These are phyloP conservation scores for Penicillium malachiteum DNA, from an alignment of 495 filamentous ascomycete genomes.

Conservation along the genomic window DNA sequence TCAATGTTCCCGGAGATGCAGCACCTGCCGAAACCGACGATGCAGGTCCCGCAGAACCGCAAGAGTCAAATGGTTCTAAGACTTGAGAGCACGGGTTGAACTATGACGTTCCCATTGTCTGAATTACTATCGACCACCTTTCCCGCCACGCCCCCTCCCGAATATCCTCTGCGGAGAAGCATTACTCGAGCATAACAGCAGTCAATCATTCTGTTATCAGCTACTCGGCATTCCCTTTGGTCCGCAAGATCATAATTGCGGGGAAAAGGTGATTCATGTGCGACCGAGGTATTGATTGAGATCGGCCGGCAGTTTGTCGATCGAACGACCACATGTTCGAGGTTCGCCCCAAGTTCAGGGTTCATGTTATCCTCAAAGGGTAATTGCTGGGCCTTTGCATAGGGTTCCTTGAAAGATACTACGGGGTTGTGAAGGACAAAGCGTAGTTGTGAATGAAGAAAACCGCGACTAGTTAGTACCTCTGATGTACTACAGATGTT, in stretches of 20 bases:
- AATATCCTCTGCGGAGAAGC: no score
- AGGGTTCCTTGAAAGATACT: slow-evolving; percentile 1
- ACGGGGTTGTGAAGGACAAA: slow-evolving; percentile 24
- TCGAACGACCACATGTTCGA: slow-evolving; percentile 14
- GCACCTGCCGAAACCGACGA: slow-evolving; percentile 19
- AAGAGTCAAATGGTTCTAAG: slow-evolving; percentile 23
- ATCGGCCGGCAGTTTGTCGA: slow-evolving; percentile 21
- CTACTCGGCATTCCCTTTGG: slow-evolving; percentile 2
- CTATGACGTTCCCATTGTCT: slow-evolving; percentile 8
- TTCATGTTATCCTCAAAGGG: background rate
- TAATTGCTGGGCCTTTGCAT: background rate
- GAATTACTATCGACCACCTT: background rate
- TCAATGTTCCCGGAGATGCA: slow-evolving; percentile 43
- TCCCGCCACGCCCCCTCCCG: background rate
- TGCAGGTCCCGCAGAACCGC: slow-evolving; percentile 28
- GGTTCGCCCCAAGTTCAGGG: slow-evolving; percentile 2
- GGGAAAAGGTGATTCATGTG: slow-evolving; percentile 21
- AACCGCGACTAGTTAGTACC: background rate
- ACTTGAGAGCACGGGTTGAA: slow-evolving; percentile 22
- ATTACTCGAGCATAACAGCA: background rate
- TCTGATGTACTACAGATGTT: no score
- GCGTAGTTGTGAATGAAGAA: slow-evolving; percentile 6
- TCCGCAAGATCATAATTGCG: slow-evolving; percentile 7
- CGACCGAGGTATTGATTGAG: slow-evolving; percentile 22
- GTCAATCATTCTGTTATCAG: background rate